Conservation (phyloP, 352 stramenopile species). For the Phytophthora megakarya region DNA sequence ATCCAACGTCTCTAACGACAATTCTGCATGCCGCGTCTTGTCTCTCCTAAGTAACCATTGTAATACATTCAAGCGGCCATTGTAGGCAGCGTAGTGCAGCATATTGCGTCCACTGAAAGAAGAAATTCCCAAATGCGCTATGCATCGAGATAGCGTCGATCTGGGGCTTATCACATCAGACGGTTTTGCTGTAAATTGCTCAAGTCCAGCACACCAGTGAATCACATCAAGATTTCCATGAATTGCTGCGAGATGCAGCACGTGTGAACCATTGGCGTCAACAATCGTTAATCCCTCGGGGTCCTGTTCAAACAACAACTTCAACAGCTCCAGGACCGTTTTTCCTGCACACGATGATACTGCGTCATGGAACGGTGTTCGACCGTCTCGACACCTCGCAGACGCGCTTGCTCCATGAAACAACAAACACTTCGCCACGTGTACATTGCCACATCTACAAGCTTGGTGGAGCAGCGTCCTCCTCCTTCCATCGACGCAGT, state of each 20-base stretch:
- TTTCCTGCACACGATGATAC: constrained; percentile 37
- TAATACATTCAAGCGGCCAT: constrained; percentile 51
- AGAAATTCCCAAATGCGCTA: constrained; percentile 46
- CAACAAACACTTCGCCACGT: constrained; percentile 59
- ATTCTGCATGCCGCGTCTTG: constrained; percentile 32
- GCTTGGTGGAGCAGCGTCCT: constrained; percentile 75
- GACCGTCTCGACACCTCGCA: constrained; percentile 51
- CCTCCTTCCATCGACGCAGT: constrained; percentile 51
- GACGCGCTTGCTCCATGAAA: constrained; percentile 53
- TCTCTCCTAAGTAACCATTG: constrained; percentile 49
- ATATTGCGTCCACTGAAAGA: constrained; percentile 67
- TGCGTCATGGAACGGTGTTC: constrained; percentile 66
- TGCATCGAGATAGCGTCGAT: neutral
- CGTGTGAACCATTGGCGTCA: constrained; percentile 63
- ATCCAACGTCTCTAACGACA: constrained; percentile 48
- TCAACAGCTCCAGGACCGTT: constrained; percentile 42
- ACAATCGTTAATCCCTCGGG: constrained; percentile 46
- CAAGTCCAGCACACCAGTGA: constrained; percentile 49
- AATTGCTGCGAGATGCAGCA: constrained; percentile 71
- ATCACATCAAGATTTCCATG: constrained; percentile 65
- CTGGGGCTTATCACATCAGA: neutral
- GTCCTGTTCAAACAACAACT: constrained; percentile 62
- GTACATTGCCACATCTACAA: constrained; percentile 52
- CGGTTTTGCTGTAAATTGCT: neutral
- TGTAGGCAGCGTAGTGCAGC: constrained; percentile 77